Evolutionary conservation across 169 alveolate genomes (phyloP), one percentile per base, ranked within the genome.

Genomic region (Cryptosporidium baileyi): DNA sequence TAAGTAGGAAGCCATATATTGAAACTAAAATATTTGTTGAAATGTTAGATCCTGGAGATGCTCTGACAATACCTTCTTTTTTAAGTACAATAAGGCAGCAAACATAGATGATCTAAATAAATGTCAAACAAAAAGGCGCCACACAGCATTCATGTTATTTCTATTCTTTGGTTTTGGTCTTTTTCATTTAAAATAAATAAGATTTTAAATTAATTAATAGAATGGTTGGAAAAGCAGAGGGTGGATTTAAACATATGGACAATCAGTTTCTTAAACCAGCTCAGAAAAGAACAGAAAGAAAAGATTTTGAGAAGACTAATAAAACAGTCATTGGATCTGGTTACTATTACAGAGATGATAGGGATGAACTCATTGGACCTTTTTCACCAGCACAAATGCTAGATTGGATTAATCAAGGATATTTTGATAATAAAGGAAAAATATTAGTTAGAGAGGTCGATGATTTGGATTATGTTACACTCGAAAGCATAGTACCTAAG

Each of bases 21-120:
- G 74, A 74, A 54, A 74, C 85, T 8, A 74, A 74, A 43, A 49
- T 74, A 74, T 74, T 74, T 57, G 43, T 74, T 54, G 85, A 74
- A 34, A 74, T 57, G 67, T n/a, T 74, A n/a, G 85, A 74, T 40
- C 51, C 67, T 22, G 85, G 85, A 1, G 85, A 74, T 57, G 49
- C 85, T 15, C 57, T 74, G 6, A 17, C 60, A 17, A 74, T 74
- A 1, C 85, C 85, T 15, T 74, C 85, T 15, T 54, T 54, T 74
- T n/a, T 57, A 57, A 38, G 74, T 26, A 36, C 59, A 2, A 22
- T 34, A 40, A 47, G 85, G 85, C 47, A 57, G 0, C 60, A 22
- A 36, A 54, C n/a, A 38, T 54, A 54, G 28, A 17, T 52, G 85
- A 74, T 74, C 85, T 74, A 74, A 74, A 52, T 74, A 54, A 45